Evolutionary conservation across 2,329 filamentous ascomycete species (phyloP).

Genomic region (Aspergillus sp.): DNA sequence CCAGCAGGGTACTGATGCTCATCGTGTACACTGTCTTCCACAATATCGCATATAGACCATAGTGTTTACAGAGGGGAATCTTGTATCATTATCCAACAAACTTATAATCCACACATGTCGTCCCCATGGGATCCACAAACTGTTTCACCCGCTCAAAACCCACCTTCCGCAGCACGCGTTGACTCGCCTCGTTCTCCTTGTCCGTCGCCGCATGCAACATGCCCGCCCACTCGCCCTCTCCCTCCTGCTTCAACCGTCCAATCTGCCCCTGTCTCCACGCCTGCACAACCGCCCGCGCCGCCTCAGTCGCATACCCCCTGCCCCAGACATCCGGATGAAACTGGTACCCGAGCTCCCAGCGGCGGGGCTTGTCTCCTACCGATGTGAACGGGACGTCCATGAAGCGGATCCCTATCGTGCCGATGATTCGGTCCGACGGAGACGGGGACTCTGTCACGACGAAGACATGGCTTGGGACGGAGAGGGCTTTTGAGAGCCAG

Average conservation of each 20-base stretch:
- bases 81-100: no score
- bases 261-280: slow-evolving; percentile 32
- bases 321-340: slow-evolving; percentile 56
- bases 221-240: slow-evolving; percentile 11
- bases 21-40: background rate
- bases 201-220: slow-evolving; percentile 49
- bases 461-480: background rate
- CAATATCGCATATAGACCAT: background rate
- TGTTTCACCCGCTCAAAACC: slow-evolving; percentile 22
- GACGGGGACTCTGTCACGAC: background rate
- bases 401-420: slow-evolving; percentile 3
- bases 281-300: slow-evolving; percentile 48
- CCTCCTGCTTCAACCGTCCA: background rate
- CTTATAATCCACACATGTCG: slow-evolving; percentile 5
- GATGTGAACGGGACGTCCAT: background rate
- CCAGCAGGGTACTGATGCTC: slow-evolving; percentile 30
- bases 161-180: slow-evolving; percentile 52
- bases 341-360: slow-evolving; percentile 56
- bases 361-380: background rate
- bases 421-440: slow-evolving; percentile 4
- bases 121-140: slow-evolving; percentile 11
- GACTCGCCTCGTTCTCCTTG: slow-evolving; percentile 52
- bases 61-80: no score
- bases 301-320: slow-evolving; percentile 58
- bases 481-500: slow-evolving; percentile 2